A percentile compares a stretch with the other conserved stretches of the same genome.
phyloP scores from a whole-genome alignment of 1,139 yeast species.

The Ogataea hybrid region DNA sequence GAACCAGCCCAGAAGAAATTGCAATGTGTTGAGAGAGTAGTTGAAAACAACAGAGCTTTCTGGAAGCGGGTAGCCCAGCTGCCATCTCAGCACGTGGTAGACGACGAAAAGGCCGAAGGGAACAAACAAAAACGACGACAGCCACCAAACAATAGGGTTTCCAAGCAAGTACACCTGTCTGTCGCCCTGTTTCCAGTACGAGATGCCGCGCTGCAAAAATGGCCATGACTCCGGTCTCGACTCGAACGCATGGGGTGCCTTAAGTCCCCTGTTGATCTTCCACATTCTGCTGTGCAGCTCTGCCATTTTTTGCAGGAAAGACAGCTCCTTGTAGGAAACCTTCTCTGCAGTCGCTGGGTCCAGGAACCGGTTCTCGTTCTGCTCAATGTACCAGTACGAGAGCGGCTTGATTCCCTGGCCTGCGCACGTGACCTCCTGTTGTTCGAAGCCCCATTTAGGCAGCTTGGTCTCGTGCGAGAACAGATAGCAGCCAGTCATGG shows the following conservation, averaged over 20 bases:
- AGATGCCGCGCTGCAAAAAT: conserved; percentile 82
- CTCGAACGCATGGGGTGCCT: conserved; percentile 84
- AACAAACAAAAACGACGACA: conserved; percentile 58
- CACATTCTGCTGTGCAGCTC: conserved; percentile 91
- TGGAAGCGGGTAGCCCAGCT: conserved; percentile 52
- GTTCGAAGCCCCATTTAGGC: conserved; percentile 96
- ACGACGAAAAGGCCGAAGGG: conserved; percentile 53
- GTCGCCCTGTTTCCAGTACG: conserved; percentile 74
- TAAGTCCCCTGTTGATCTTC: conserved; percentile 81
- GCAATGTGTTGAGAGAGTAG: conserved; percentile 69
- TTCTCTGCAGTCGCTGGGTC: conserved; percentile 45
- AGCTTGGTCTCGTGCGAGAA: conserved; percentile 84
- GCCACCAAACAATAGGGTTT: conserved; percentile 90
- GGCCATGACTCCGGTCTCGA: conserved; percentile 93
- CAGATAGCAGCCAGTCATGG: conserved; percentile 84
- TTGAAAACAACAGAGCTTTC: conserved; percentile 54
- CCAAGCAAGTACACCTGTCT: conserved; percentile 86
- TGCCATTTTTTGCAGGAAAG: conserved; percentile 66
- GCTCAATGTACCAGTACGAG: conserved; percentile 87
- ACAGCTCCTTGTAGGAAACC: conserved; percentile 59
- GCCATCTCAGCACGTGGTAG: conserved; percentile 72
- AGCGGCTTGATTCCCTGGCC: conserved; percentile 72
- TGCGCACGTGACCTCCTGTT: conserved; percentile 95
- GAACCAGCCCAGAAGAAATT: conserved; percentile 80
- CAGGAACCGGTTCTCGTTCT: conserved; percentile 52